phyloP scores from a whole-genome alignment of 1,284 basidiomycete species.

The Leccinum pachyderme region DNA sequence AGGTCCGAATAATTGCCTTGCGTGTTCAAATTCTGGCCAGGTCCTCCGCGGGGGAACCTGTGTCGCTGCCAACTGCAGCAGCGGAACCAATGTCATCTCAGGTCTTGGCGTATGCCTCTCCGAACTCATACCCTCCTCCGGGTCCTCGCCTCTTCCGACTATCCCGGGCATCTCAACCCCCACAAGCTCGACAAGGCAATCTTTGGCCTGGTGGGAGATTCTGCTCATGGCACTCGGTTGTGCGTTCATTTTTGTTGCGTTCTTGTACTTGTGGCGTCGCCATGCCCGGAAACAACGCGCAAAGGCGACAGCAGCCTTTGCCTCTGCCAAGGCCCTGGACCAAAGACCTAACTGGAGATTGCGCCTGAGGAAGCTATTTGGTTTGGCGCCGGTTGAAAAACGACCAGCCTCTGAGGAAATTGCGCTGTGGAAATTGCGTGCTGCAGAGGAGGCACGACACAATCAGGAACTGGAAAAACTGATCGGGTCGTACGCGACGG shows the following conservation, averaged over 20 bases:
- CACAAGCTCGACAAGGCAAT: conserved; percentile 32
- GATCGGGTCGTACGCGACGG: conserved; percentile 47
- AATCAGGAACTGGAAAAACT: conserved; percentile 50
- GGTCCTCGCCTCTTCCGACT: conserved; percentile 49
- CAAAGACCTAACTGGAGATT: conserved; percentile 49
- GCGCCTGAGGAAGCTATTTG: conserved; percentile 55
- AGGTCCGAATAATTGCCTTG: conserved; percentile 66
- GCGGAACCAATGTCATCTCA: conserved; percentile 52
- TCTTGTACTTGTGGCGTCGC: conserved; percentile 67
- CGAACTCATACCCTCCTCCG: conserved; percentile 55
- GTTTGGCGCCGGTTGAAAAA: conserved; percentile 38
- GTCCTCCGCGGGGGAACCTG: conserved; percentile 67
- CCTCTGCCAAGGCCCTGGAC: conserved; percentile 54
- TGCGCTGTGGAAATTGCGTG: conserved; percentile 42
- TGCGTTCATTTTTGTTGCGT: conserved; percentile 67
- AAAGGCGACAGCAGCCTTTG: conserved; percentile 64
- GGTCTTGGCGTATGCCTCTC: conserved; percentile 77
- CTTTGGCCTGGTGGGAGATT: conserved; percentile 77
- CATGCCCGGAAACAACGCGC: conserved; percentile 64
- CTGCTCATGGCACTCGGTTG: conserved; percentile 78
- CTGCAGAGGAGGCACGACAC: conserved; percentile 50
- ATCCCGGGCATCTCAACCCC: conserved; percentile 55
- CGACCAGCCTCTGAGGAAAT: conserved; percentile 40
- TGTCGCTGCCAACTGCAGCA: conserved; percentile 55
- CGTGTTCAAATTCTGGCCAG: conserved; percentile 61